Evolutionary conservation across 2,329 filamentous ascomycete genomes (phyloP).

Genomic region (Fusarium sp.): DNA sequence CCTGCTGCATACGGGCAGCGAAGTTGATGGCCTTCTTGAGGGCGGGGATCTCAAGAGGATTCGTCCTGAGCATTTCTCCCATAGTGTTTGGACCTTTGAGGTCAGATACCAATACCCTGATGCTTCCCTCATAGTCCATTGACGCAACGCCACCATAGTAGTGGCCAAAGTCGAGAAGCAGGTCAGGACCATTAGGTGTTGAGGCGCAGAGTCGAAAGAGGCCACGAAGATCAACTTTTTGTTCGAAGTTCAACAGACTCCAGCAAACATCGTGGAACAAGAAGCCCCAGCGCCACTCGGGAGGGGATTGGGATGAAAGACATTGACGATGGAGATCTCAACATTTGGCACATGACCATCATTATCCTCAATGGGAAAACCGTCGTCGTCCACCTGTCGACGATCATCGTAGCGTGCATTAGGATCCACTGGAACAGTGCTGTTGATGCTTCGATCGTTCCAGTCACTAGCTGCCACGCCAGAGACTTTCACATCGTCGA

Average conservation of each 20-base stretch:
- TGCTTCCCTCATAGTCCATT: neutral
- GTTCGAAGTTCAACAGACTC: neutral
- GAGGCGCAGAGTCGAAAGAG: constrained; percentile 19
- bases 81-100: fast-evolving
- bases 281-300: constrained; percentile 3
- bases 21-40: neutral
- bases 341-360: neutral
- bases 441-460: fast-evolving
- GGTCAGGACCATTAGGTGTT: neutral
- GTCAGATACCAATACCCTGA: neutral
- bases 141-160: neutral
- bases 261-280: constrained; percentile 26
- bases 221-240: neutral
- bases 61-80: neutral
- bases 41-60: constrained; percentile 7
- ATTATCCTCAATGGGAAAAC: neutral
- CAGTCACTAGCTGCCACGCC: constrained; percentile 2
- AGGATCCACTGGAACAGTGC: neutral
- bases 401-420: neutral
- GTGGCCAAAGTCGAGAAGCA: constrained; percentile 24
- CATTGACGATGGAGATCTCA: neutral
- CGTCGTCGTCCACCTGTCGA: neutral
- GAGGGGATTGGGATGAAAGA: neutral
- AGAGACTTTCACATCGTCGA: neutral
- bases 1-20: neutral